Conservation (phyloP, 2,329 filamentous ascomycete genomes). For the Colletotrichum lindemuthianum region DNA sequence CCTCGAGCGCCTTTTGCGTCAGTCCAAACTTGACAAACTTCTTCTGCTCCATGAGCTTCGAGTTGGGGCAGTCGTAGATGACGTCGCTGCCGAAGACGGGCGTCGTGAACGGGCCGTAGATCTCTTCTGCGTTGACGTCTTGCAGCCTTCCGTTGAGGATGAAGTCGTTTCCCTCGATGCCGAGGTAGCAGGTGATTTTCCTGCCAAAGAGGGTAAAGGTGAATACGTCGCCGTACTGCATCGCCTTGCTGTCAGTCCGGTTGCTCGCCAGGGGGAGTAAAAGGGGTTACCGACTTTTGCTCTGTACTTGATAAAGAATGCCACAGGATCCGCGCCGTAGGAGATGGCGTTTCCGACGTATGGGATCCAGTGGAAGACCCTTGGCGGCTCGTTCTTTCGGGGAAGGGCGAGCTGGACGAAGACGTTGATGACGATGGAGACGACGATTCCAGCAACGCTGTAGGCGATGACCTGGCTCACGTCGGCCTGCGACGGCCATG, state of each 20-base stretch:
- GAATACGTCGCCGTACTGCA: constrained; percentile 86
- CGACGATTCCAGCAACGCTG: constrained; percentile 54
- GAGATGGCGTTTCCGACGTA: constrained; percentile 89
- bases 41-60: constrained; percentile 96
- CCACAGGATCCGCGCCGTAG: constrained; percentile 94
- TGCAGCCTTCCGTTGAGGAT: constrained; percentile 91
- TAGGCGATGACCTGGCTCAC: constrained; percentile 58
- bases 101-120: constrained; percentile 81
- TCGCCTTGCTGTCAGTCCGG: constrained; percentile 6
- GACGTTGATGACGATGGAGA: constrained; percentile 81
- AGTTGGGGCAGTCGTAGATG: constrained; percentile 90
- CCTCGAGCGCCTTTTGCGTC: constrained; percentile 77
- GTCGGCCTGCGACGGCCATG: constrained; percentile 53
- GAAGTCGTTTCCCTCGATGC: constrained; percentile 87
- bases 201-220: constrained; percentile 89
- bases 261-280: not conserved
- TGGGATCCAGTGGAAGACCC: constrained; percentile 85
- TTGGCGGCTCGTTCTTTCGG: constrained; percentile 82
- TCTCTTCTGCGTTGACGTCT: constrained; percentile 90
- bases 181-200: constrained; percentile 88
- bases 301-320: constrained; percentile 81
- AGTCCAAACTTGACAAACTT: constrained; percentile 90
- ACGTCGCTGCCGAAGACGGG: constrained; percentile 85
- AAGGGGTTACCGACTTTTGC: constrained; percentile 69
- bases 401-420: constrained; percentile 81